These are phyloP conservation scores for Fusarium sarcochroum DNA, from an alignment of 2,329 filamentous ascomycete species.

Conservation along the genomic window DNA sequence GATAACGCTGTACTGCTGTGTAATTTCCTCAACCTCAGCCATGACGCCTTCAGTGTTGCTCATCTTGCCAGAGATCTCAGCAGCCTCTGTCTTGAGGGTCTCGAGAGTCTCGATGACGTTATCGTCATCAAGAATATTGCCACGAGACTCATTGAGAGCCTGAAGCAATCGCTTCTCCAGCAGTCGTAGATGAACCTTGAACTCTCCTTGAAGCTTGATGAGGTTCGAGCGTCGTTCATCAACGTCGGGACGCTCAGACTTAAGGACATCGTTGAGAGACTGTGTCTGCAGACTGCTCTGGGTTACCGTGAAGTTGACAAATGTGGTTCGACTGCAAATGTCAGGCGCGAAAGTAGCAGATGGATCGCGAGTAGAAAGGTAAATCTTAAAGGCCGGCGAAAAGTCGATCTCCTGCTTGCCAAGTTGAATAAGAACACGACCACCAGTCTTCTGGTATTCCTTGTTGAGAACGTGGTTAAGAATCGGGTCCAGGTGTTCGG, in stretches of 20 bases:
- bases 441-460: slow-evolving; percentile 98
- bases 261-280: slow-evolving; percentile 96
- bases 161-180: slow-evolving; percentile 94
- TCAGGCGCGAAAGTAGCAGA: slow-evolving; percentile 96
- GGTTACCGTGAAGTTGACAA: slow-evolving; percentile 99
- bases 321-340: slow-evolving; percentile 97
- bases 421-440: slow-evolving; percentile 96
- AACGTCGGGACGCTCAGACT: slow-evolving; percentile 96
- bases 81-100: slow-evolving; percentile 97
- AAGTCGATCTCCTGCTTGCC: slow-evolving; percentile 99
- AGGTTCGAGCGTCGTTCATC: slow-evolving; percentile 96
- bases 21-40: slow-evolving; percentile 97
- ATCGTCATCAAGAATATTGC: slow-evolving; percentile 98
- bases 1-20: slow-evolving; percentile 92
- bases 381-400: slow-evolving; percentile 95
- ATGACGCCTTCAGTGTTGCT: slow-evolving; percentile 97
- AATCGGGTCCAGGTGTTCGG: slow-evolving; percentile 95
- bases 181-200: slow-evolving; percentile 97
- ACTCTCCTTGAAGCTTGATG: slow-evolving; percentile 98
- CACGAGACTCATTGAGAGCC: slow-evolving; percentile 95
- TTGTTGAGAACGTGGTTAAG: slow-evolving; percentile 99
- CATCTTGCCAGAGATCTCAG: slow-evolving; percentile 96
- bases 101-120: slow-evolving; percentile 98
- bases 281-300: slow-evolving; percentile 99
- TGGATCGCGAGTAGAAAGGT: slow-evolving; percentile 94